Evolutionary conservation across 2,329 filamentous ascomycete genomes (phyloP), one percentile per base, ranked within the genome.

Genomic region (Neoarthrinium moseri): DNA sequence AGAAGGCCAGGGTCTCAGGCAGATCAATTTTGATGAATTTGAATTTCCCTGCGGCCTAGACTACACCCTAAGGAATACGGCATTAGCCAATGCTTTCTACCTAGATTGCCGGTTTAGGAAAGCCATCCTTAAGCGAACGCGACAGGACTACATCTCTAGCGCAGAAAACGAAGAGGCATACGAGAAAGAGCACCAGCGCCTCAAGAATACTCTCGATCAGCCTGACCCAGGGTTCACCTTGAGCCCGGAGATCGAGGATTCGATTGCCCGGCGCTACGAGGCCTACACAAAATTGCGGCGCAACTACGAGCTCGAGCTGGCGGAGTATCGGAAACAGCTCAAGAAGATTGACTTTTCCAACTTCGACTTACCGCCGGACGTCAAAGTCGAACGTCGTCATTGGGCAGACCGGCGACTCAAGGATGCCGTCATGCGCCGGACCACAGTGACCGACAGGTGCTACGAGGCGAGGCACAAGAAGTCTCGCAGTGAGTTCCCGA

Each of bases 1-100:
- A 22, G 20, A 15, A 17, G 4, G 12, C n/a, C n/a, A 18, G 21
- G 7, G 12, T 8, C 4, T 8, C 8, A 38, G 17, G 21, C 23
- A 24, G n/a, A n/a, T 38, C 20, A 22, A 38, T 21, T 38, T 38
- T 5, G 1, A 21, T 8, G 20, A 17, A 11, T 38, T 38, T 7
- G 35, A 38, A 5, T 38, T 38, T 23, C 35, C 35, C 20, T 38
- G n/a, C n/a, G n/a, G n/a, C n/a, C n/a, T n/a, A n/a, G n/a, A n/a
- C n/a, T n/a, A n/a, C n/a, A n/a, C n/a, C n/a, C n/a, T n/a, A n/a
- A n/a, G 35, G 35, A 22, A 38, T 15, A 38, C 26, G 35, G 20
- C 35, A 8, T 22, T 38, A 2, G 17, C 12, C 22, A 17, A 23
- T n/a, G 17, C 20, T 7, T 15, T 23, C 35, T 38, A 38, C 21